phyloP scores from a whole-genome alignment of 352 stramenopile species.

The Globisporangium lucens region DNA sequence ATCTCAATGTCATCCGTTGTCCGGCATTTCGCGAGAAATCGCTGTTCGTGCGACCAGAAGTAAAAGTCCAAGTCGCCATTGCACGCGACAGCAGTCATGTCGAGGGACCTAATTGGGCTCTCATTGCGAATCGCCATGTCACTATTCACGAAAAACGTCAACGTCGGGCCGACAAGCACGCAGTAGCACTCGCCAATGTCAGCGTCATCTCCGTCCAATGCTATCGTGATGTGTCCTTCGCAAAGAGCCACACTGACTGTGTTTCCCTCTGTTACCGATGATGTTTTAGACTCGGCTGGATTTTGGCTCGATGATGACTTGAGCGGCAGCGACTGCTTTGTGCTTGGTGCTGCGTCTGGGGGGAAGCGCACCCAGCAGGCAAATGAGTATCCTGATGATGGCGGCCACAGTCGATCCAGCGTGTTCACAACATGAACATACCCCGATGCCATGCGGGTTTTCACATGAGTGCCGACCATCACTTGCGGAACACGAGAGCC shows the following conservation, averaged over 20 bases:
- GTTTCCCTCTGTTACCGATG: not conserved
- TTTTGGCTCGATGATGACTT: not conserved
- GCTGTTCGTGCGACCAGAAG: constrained; percentile 43
- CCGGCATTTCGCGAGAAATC: constrained; percentile 30
- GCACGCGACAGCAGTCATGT: constrained; percentile 38
- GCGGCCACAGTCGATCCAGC: constrained; percentile 59
- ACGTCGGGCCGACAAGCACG: constrained; percentile 52
- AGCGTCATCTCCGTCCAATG: constrained; percentile 35
- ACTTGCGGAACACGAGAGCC: constrained; percentile 47
- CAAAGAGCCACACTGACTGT: constrained; percentile 46
- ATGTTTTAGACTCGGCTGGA: not conserved
- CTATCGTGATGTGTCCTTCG: constrained; percentile 49
- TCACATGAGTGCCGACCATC: constrained; percentile 50
- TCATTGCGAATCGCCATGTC: constrained; percentile 31
- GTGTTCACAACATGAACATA: constrained; percentile 70
- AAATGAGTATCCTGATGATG: constrained; percentile 72
- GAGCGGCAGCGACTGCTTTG: not conserved
- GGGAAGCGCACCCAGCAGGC: constrained; percentile 72
- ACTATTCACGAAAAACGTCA: constrained; percentile 55
- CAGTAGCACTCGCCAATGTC: constrained; percentile 41
- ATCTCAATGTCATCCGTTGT: constrained; percentile 36
- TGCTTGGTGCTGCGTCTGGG: not conserved
- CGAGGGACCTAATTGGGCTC: constrained; percentile 31
- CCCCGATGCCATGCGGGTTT: constrained; percentile 42
- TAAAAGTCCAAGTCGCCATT: constrained; percentile 37